Base-by-base conservation (phyloP, 2,329 filamentous ascomycete species). In the Annulohypoxylon truncatum region DNA sequence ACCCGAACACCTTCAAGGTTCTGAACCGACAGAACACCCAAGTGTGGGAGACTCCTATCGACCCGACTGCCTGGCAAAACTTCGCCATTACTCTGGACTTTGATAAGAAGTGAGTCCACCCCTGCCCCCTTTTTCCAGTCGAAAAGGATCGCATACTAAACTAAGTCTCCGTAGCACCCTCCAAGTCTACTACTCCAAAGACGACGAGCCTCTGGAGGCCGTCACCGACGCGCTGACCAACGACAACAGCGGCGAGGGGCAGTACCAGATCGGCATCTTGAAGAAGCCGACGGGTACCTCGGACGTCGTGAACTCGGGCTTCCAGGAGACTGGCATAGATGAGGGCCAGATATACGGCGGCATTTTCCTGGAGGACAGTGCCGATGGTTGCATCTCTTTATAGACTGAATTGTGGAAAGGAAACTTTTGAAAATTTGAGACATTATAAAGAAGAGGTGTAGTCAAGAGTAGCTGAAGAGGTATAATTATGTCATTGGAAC, bases 1-100 rank as follows among this genome's bases (percentile, higher is more conserved):
- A 79, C 50, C 74, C 77, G 70, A 76, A 79, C 72, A 79, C 77
- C n/a, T 82, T 77, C 74, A 82, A 82, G 75, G 70, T 82, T 38
- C 73, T 82, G 15, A 75, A 80, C 72, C 76, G 80, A 0, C 67
- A 77, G 57, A 79, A 78, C 73, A 74, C 72, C 47, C 71, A 79
- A 72, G 73, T 82, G 38, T 82, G 79, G 78, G 78, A 77, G 24
- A 80, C 78, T 10, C 74, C 78, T 4, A 76, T 87, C 46, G 80
- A 83, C 40, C 71, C 75, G 26, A 78, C 75, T 31, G 79, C 79
- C 15, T 89, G 86, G 86, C 86, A 89, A 74, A 89, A 89, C 76
- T 89, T 89, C 79, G 87, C 85, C 18, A 71, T 88, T 35, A 84
- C 82, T 8, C 75, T 88, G 15, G 83, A 89, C 72, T 89, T 85